Conservation (phyloP, 495 filamentous ascomycete species). For the Viridothelium virens region DNA sequence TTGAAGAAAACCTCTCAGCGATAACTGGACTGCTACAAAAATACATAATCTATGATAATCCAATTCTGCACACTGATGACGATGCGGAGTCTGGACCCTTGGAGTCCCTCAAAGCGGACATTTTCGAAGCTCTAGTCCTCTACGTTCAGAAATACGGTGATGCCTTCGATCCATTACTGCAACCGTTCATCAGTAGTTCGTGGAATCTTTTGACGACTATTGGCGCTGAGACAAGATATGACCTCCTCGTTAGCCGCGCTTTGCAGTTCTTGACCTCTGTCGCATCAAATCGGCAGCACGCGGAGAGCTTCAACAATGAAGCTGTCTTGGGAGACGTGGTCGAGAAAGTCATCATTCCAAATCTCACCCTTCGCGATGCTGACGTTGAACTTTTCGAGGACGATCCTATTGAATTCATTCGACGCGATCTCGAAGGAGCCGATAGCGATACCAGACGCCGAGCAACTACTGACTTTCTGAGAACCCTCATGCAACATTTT, state of each 20-base stretch:
- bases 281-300: constrained; percentile 65
- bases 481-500: constrained; percentile 79
- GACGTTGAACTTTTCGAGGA: constrained; percentile 96
- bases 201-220: constrained; percentile 85
- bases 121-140: constrained; percentile 78
- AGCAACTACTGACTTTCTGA: constrained; percentile 88
- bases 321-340: constrained; percentile 70
- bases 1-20: constrained; percentile 71
- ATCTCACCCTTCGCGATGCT: constrained; percentile 78
- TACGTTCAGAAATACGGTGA: constrained; percentile 92
- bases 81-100: constrained; percentile 77
- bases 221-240: constrained; percentile 82
- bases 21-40: constrained; percentile 79
- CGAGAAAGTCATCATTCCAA: constrained; percentile 91
- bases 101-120: constrained; percentile 81
- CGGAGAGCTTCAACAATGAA: constrained; percentile 74
- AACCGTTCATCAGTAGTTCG: constrained; percentile 74
- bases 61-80: constrained; percentile 69
- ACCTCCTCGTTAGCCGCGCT: constrained; percentile 89
- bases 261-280: constrained; percentile 90
- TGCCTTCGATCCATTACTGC: constrained; percentile 69
- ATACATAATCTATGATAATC: constrained; percentile 84
- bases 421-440: constrained; percentile 90
- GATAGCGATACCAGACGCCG: constrained; percentile 87
- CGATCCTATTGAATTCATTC: constrained; percentile 97